These are phyloP conservation scores for Parafenestella ontariensis DNA, from an alignment of 2,329 filamentous ascomycete species.

Conservation along the genomic window DNA sequence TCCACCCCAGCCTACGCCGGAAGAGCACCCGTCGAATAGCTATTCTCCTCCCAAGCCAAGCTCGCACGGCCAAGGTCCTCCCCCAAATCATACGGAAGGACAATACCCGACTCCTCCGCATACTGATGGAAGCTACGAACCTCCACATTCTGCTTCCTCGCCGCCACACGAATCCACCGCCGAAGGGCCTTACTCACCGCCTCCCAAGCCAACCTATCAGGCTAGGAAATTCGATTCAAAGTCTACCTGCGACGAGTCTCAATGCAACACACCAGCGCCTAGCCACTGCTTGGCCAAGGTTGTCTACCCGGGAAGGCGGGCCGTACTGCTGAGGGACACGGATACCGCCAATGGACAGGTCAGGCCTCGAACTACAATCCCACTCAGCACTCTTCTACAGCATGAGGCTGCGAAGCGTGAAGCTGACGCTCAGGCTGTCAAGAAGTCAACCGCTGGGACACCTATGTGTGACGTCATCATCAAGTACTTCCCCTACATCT, in stretches of 20 bases:
- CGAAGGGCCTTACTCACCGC: not conserved
- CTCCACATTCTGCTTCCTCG: not conserved
- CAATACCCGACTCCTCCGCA: not conserved
- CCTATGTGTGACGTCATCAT: slow-evolving; percentile 6
- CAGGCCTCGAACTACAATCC: slow-evolving; percentile 2
- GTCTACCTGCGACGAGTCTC: not conserved
- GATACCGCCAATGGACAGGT: not conserved
- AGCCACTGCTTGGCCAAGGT: slow-evolving; percentile 13
- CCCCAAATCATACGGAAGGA: not conserved
- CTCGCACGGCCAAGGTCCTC: no score
- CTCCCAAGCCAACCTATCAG: not conserved
- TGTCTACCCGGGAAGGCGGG: slow-evolving; percentile 3
- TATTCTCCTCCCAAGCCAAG: not conserved
- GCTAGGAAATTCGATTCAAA: not conserved
- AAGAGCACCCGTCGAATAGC: not conserved
- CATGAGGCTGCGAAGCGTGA: slow-evolving; percentile 12
- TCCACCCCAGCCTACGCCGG: not conserved
- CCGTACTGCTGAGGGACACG: not conserved
- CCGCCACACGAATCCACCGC: not conserved
- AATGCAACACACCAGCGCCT: not conserved
- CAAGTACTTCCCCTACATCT: slow-evolving; percentile 10
- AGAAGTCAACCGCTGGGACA: not conserved
- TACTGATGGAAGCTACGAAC: not conserved
- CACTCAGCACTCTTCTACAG: slow-evolving; percentile 10
- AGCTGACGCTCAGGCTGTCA: not conserved